Percentiles rank a stretch among this genome's conserved stretches.
phyloP scores from a whole-genome alignment of 1,284 basidiomycete genomes.

The Neolentinus lepideus region DNA sequence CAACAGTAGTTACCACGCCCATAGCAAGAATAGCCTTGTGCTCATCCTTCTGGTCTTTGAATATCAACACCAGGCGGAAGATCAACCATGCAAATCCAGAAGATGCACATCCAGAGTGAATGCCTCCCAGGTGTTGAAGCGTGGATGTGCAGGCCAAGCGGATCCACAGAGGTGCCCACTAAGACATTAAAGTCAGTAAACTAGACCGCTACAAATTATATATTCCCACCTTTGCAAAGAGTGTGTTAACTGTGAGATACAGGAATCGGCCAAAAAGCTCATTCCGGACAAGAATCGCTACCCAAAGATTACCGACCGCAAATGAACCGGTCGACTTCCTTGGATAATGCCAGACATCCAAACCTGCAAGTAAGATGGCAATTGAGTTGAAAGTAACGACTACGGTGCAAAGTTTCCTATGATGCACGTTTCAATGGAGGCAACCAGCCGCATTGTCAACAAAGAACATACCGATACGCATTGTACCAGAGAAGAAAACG shows the following conservation, averaged over 20 bases:
- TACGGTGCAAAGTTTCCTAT: constrained; percentile 55
- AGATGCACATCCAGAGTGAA: constrained; percentile 64
- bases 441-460: not conserved
- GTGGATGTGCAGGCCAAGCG: constrained; percentile 54
- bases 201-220: not conserved
- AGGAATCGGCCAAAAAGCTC: constrained; percentile 55
- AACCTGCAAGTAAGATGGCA: constrained; percentile 41
- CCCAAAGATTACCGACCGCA: constrained; percentile 43
- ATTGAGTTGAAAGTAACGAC: constrained; percentile 43
- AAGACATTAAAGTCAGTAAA: constrained; percentile 3
- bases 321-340: constrained; percentile 51
- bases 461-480: constrained; percentile 44
- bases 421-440: constrained; percentile 5
- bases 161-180: constrained; percentile 63
- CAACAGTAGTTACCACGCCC: constrained; percentile 50
- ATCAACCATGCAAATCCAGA: constrained; percentile 61
- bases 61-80: constrained; percentile 45
- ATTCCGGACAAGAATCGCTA: constrained; percentile 35
- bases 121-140: constrained; percentile 62
- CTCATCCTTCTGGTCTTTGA: constrained; percentile 45
- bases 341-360: constrained; percentile 51
- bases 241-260: constrained; percentile 48
- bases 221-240: constrained; percentile 51
- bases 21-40: constrained; percentile 49
- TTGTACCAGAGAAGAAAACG: constrained; percentile 58